Evolutionary conservation across 768 basidiomycete species (phyloP).

Genomic region (Cantharellus anzutake): DNA sequence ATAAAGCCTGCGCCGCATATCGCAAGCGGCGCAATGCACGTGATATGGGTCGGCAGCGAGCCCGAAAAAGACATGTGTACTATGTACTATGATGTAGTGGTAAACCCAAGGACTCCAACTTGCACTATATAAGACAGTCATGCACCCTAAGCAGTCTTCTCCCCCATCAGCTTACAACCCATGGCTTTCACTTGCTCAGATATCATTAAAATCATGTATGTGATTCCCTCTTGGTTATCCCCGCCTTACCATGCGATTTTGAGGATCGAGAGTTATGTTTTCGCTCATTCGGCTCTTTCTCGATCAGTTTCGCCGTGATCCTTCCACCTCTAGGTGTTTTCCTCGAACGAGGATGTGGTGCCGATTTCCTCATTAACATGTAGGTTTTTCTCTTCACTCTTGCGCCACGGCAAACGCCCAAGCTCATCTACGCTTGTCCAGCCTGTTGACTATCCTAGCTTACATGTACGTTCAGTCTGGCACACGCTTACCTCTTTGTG

Average conservation of each 20-base stretch:
- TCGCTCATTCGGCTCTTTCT: neutral
- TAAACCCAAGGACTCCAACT: no score
- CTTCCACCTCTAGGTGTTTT: constrained; percentile 77
- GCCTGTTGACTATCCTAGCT: constrained; percentile 40
- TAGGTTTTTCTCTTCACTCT: neutral
- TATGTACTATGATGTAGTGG: no score
- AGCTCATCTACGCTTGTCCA: constrained; percentile 1
- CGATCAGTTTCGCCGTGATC: constrained; percentile 23
- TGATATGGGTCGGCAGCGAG: no score
- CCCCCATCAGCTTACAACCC: no score
- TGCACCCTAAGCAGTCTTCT: no score
- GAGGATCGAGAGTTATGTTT: neutral
- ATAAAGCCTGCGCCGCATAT: no score
- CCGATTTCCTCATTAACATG: constrained; percentile 60
- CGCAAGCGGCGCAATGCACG: no score
- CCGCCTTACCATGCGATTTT: neutral
- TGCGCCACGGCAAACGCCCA: neutral
- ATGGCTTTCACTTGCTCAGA: no score
- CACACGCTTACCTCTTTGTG: neutral
- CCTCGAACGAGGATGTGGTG: constrained; percentile 66
- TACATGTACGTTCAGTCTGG: constrained; percentile 37
- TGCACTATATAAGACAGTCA: no score
- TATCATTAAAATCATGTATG: neutral
- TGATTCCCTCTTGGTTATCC: neutral
- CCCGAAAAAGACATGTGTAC: no score